phyloP scores from a whole-genome alignment of 2,329 filamentous ascomycete genomes.

The Sphaceloma murrayae region DNA sequence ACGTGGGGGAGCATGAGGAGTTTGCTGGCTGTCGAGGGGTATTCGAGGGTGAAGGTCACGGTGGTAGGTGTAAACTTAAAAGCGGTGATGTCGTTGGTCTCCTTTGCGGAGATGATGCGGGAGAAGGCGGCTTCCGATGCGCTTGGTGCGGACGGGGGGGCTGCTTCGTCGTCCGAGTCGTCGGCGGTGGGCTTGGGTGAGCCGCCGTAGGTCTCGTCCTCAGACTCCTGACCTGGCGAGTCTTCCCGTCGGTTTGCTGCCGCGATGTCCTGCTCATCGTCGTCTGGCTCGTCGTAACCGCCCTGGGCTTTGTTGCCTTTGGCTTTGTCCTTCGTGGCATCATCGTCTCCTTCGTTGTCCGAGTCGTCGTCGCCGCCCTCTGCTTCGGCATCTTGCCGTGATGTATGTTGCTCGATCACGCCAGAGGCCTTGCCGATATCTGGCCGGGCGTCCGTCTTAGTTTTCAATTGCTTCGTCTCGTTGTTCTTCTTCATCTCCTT shows the following conservation, averaged over 20 bases:
- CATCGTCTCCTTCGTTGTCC: constrained; percentile 45
- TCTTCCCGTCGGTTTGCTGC: constrained; percentile 51
- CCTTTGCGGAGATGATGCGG: constrained; percentile 50
- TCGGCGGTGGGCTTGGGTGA: constrained; percentile 32
- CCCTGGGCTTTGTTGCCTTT: constrained; percentile 69
- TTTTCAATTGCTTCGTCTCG: constrained; percentile 46
- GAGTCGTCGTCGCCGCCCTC: constrained; percentile 59
- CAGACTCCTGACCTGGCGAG: constrained; percentile 48
- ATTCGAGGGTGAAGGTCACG: constrained; percentile 76
- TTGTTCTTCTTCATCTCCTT: constrained; percentile 73
- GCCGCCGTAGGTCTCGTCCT: constrained; percentile 47
- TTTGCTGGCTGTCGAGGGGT: constrained; percentile 71
- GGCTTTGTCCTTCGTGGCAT: constrained; percentile 59
- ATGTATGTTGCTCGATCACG: constrained; percentile 41
- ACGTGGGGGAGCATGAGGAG: constrained; percentile 87
- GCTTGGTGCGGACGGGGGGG: constrained; percentile 15
- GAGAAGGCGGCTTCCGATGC: not conserved
- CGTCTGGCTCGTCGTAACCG: constrained; percentile 82
- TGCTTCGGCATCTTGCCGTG: constrained; percentile 36
- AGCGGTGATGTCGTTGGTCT: constrained; percentile 55
- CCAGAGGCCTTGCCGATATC: constrained; percentile 60
- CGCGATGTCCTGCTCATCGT: constrained; percentile 78
- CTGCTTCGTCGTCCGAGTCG: constrained; percentile 26
- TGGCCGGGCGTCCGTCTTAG: constrained; percentile 55
- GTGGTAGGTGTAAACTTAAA: constrained; percentile 70